These are phyloP conservation scores for Citrullus colocynthis DNA, from an alignment of 306 rosid species.

Conservation along the genomic window DNA sequence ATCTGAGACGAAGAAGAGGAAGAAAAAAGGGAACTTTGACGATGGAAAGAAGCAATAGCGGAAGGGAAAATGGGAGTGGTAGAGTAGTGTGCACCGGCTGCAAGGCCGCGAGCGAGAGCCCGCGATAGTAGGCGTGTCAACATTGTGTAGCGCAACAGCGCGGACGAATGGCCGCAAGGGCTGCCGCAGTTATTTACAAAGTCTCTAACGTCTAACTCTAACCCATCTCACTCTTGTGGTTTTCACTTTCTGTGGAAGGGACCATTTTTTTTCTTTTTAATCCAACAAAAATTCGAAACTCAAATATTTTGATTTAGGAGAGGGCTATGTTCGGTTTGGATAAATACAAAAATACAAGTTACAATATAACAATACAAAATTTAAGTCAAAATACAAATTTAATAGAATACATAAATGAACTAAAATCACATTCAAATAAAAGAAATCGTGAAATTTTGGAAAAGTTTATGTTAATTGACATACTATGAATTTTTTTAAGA, in stretches of 20 bases:
- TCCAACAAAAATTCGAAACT: too few species aligned
- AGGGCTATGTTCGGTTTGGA: too few species aligned
- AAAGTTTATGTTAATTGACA: too few species aligned
- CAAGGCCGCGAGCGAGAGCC: slow-evolving; percentile 14
- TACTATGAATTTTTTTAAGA: too few species aligned
- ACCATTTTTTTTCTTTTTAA: too few species aligned
- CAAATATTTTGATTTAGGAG: too few species aligned
- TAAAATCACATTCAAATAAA: too few species aligned
- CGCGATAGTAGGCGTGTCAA: slow-evolving; percentile 22
- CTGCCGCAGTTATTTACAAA: neutral
- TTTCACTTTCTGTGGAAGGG: neutral
- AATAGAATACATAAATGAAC: too few species aligned
- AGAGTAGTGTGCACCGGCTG: neutral
- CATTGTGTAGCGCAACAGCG: slow-evolving; percentile 16
- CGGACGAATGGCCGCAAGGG: neutral
- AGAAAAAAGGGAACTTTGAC: neutral
- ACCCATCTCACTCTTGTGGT: neutral
- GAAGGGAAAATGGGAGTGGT: neutral
- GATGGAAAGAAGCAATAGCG: neutral
- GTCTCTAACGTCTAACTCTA: neutral
- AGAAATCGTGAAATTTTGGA: too few species aligned
- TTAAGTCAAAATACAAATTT: too few species aligned
- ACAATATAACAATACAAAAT: too few species aligned
- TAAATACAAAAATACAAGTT: too few species aligned
- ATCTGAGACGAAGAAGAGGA: slow-evolving; percentile 24